phyloP scores from a whole-genome alignment of 2,329 filamentous ascomycete genomes.

The Aspergillus neoniger region DNA sequence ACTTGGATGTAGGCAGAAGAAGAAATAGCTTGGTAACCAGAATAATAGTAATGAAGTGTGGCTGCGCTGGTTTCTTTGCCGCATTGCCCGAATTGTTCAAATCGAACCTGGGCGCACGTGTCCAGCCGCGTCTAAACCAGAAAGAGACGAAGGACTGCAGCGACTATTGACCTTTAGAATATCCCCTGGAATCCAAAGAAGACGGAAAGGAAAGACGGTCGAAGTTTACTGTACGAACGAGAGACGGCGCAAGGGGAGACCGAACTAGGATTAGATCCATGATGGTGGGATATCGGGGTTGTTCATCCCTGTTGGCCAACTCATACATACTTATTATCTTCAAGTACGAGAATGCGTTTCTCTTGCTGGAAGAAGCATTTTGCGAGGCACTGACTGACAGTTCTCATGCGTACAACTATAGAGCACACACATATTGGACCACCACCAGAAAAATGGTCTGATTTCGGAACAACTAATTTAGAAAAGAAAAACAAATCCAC shows the following conservation, averaged over 20 bases:
- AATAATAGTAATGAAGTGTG: not conserved
- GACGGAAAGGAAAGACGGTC: not conserved
- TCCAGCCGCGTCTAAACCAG: not conserved
- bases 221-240: not conserved
- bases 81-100: not conserved
- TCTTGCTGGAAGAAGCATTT: not conserved
- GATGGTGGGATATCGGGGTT: not conserved
- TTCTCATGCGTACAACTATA: no score
- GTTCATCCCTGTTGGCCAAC: not conserved
- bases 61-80: not conserved
- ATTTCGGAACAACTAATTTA: not conserved
- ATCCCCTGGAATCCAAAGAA: slow-evolving; percentile 2
- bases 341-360: not conserved
- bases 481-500: no score
- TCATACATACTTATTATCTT: not conserved
- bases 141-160: not conserved
- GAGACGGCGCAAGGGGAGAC: not conserved
- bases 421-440: not conserved
- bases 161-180: slow-evolving; percentile 6
- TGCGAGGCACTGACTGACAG: not conserved
- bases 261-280: not conserved
- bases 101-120: not conserved
- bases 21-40: not conserved
- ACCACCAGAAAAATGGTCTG: not conserved
- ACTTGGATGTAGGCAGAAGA: not conserved